Conservation (phyloP, 163 green algal genomes). For the Scenedesmus sp. region DNA sequence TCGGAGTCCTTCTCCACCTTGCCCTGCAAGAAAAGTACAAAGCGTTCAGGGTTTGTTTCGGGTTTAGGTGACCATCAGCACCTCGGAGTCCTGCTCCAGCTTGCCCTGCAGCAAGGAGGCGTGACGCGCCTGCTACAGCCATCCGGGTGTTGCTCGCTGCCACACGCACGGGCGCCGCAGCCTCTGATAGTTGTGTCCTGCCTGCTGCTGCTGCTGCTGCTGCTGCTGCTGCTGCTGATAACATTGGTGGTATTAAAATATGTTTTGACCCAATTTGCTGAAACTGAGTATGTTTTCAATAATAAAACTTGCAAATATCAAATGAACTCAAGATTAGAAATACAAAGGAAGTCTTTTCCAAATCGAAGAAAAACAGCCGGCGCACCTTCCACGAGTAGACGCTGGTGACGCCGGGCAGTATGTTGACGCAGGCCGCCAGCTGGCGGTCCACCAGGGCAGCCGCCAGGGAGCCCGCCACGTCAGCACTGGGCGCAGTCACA, state of each 20-base stretch:
- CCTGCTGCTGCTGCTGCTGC: neutral
- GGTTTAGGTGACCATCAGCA: constrained; percentile 83
- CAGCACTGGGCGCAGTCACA: constrained; percentile 38
- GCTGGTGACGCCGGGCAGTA: constrained; percentile 74
- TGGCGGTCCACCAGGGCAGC: constrained; percentile 61
- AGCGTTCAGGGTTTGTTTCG: too few species aligned
- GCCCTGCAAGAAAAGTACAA: constrained; percentile 61
- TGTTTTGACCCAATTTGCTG: too few species aligned
- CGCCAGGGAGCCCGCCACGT: neutral
- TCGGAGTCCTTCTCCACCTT: constrained; percentile 74
- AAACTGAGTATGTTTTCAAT: too few species aligned
- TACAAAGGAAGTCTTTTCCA: too few species aligned
- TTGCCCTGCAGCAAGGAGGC: constrained; percentile 73
- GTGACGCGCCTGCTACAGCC: neutral
- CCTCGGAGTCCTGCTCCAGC: constrained; percentile 68
- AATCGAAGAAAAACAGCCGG: too few species aligned
- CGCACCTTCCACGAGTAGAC: constrained; percentile 75
- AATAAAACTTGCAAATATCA: too few species aligned
- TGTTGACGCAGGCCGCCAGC: constrained; percentile 81
- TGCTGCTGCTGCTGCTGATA: neutral
- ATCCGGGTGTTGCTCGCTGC: too few species aligned
- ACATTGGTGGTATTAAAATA: neutral
- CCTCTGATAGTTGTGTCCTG: too few species aligned
- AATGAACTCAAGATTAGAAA: too few species aligned
- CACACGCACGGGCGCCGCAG: too few species aligned